Conservation (phyloP, 257 asterid genomes). For the Jaltomata sinuosa region DNA sequence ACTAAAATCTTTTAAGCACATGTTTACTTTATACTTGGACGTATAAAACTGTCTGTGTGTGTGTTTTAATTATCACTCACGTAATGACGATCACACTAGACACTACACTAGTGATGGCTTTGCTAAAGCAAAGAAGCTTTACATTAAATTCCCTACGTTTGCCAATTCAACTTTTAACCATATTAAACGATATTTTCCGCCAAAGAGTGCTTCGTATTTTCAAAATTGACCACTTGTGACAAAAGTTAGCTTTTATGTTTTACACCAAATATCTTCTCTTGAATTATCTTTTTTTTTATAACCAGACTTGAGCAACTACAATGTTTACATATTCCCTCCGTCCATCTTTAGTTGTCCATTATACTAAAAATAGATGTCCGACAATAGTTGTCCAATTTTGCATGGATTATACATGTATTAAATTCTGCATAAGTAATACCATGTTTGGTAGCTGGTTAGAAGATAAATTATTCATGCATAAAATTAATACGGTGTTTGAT, state of each 20-base stretch:
- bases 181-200: background rate
- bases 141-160: background rate
- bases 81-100: background rate
- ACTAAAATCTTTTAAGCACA: background rate
- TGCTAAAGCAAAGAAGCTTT: background rate
- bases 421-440: too few relatives aligned
- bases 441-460: too few relatives aligned
- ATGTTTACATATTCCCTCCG: too few relatives aligned
- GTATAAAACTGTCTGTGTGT: background rate
- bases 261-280: background rate
- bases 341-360: too few relatives aligned
- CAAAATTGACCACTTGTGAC: background rate
- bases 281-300: background rate
- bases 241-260: background rate
- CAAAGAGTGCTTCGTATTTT: background rate
- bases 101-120: too few relatives aligned
- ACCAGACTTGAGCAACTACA: background rate
- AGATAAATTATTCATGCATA: too few relatives aligned
- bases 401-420: too few relatives aligned
- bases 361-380: too few relatives aligned
- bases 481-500: too few relatives aligned
- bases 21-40: background rate
- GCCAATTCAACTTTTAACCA: background rate
- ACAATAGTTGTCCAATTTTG: too few relatives aligned
- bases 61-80: background rate